Percentiles rank a stretch among this genome's conserved stretches.
These are phyloP conservation scores for Diaporthe vexans DNA, from an alignment of 2,329 filamentous ascomycete genomes.

Conservation along the genomic window DNA sequence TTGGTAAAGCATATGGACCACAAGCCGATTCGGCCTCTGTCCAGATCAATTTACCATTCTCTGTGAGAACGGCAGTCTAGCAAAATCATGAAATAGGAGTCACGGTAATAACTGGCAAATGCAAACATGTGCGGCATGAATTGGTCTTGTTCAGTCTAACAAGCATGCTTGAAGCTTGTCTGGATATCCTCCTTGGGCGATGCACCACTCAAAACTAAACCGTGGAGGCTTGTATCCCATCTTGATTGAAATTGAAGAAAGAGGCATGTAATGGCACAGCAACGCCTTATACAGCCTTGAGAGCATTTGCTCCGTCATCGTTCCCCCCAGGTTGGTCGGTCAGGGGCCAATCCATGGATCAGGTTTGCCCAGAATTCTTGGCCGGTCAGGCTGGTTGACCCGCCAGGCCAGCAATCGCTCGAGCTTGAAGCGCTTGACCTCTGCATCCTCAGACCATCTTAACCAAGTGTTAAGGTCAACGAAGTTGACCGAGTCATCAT, in stretches of 20 bases:
- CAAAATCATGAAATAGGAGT: not conserved
- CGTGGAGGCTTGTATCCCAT: not conserved
- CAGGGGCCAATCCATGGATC: too few relatives aligned
- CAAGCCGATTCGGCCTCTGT: fast-evolving
- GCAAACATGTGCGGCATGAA: not conserved
- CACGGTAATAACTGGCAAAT: not conserved
- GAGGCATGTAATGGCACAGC: not conserved
- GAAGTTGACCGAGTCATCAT: too few relatives aligned
- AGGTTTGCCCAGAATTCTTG: too few relatives aligned
- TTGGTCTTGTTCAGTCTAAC: not conserved
- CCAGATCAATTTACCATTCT: not conserved
- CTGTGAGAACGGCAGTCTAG: fast-evolving
- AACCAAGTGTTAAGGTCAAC: too few relatives aligned
- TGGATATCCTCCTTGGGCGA: not conserved
- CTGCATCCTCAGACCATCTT: too few relatives aligned
- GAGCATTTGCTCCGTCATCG: not conserved
- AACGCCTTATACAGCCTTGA: not conserved
- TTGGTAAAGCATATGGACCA: not conserved
- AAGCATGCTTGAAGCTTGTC: not conserved
- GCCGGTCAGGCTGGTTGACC: too few relatives aligned
- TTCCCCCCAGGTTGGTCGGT: not conserved
- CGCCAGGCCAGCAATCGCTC: too few relatives aligned
- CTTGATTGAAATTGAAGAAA: too few relatives aligned
- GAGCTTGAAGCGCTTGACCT: too few relatives aligned
- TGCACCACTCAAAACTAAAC: not conserved